A percentile compares a stretch with the other conserved stretches of the same genome.
Conservation (phyloP, 1,284 basidiomycete species). For the Sanguinoderma infundibulare region DNA sequence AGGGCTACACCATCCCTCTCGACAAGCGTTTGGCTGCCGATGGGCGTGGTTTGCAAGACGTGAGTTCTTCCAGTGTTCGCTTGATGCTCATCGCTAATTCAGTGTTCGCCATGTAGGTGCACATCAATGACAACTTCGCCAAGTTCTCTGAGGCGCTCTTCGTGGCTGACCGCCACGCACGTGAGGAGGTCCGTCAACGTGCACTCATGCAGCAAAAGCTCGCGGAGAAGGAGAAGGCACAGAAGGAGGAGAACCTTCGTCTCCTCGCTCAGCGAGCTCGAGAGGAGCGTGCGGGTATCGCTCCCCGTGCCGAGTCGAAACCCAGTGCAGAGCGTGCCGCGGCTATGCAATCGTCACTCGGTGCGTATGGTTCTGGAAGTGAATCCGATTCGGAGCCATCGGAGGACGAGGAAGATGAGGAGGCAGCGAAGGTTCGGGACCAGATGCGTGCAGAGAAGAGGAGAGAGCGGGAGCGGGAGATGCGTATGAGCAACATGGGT, state of each 20-base stretch:
- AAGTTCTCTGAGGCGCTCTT: constrained; percentile 98
- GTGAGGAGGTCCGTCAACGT: constrained; percentile 97
- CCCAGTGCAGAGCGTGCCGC: constrained; percentile 63
- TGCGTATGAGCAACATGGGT: constrained; percentile 99
- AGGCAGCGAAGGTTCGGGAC: constrained; percentile 86
- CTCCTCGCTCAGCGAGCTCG: constrained; percentile 93
- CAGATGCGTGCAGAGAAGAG: constrained; percentile 92
- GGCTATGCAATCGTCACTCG: constrained; percentile 78
- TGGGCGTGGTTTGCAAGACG: constrained; percentile 96
- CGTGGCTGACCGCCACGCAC: constrained; percentile 96
- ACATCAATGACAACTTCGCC: constrained; percentile 99
- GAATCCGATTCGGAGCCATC: constrained; percentile 58
- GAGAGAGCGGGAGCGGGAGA: constrained; percentile 93
- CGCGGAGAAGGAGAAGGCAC: constrained; percentile 96
- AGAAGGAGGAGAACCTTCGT: constrained; percentile 96
- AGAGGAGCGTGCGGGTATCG: constrained; percentile 88
- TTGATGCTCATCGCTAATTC: neutral
- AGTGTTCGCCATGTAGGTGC: constrained; percentile 58
- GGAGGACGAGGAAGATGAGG: constrained; percentile 78
- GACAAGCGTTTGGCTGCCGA: constrained; percentile 99
- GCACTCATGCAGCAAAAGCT: constrained; percentile 98
- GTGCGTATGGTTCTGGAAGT: constrained; percentile 84
- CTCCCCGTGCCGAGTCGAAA: constrained; percentile 44
- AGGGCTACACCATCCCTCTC: constrained; percentile 98
- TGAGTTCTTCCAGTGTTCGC: constrained; percentile 46